phyloP scores from a whole-genome alignment of 345 rosid genomes.

The Alliaria petiolata region DNA sequence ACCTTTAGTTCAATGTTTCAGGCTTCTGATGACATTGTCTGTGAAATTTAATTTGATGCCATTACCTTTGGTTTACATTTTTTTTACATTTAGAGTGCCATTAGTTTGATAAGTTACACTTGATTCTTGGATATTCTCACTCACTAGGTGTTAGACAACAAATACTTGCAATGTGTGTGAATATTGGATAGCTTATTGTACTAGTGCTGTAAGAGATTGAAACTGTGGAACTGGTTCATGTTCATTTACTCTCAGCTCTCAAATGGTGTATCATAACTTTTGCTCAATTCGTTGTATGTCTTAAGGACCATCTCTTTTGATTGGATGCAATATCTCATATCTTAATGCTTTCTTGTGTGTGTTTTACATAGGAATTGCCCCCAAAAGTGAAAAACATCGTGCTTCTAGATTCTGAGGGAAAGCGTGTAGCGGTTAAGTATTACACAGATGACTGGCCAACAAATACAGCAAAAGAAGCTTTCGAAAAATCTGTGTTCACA shows the following conservation, averaged over 20 bases:
- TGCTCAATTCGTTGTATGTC: background rate
- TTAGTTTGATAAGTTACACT: background rate
- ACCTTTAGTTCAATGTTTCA: background rate
- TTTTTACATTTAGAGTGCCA: too few relatives aligned
- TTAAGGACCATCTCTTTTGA: background rate
- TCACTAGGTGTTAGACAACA: background rate
- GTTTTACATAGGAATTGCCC: constrained; percentile 48
- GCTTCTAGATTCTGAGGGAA: constrained; percentile 79
- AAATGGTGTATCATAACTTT: background rate
- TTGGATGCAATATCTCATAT: background rate
- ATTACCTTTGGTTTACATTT: too few relatives aligned
- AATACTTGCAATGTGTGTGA: too few relatives aligned
- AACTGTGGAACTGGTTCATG: too few relatives aligned
- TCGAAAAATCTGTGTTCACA: constrained; percentile 61
- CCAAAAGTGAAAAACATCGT: constrained; percentile 68
- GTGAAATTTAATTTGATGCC: too few relatives aligned
- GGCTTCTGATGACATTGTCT: too few relatives aligned
- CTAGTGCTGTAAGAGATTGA: too few relatives aligned
- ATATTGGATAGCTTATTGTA: too few relatives aligned
- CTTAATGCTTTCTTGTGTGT: background rate
- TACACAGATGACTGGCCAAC: constrained; percentile 81
- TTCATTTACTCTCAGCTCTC: background rate
- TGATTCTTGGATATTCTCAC: background rate
- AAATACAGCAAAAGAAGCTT: constrained; percentile 65
- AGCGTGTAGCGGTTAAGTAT: constrained; percentile 74